Evolutionary conservation across 2,329 filamentous ascomycete species (phyloP).

Genomic region (Paraphaeosphaeria sporulosa): DNA sequence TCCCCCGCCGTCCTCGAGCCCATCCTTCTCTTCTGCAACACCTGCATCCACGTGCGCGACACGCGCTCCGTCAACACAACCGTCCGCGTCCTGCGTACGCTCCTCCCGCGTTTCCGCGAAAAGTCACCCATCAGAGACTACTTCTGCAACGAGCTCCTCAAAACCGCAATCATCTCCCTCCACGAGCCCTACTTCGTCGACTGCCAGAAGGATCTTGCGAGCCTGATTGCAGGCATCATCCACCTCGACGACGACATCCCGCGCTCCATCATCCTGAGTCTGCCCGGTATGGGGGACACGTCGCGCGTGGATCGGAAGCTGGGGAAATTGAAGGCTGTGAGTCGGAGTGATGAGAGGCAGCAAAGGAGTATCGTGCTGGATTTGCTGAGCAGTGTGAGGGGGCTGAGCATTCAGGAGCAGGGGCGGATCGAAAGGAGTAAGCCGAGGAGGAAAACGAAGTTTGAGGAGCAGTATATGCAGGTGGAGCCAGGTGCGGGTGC

Average conservation of each 20-base stretch:
- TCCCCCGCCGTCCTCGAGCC: slow-evolving; percentile 83
- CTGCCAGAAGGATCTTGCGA: slow-evolving; percentile 88
- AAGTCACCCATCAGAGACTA: slow-evolving; percentile 76
- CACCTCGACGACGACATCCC: slow-evolving; percentile 79
- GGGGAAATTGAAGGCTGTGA: slow-evolving; percentile 44
- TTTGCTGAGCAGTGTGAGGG: slow-evolving; percentile 83
- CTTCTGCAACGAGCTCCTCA: slow-evolving; percentile 86
- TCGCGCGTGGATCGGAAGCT: slow-evolving; percentile 68
- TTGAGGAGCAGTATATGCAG: slow-evolving; percentile 52
- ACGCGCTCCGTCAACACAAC: slow-evolving; percentile 87
- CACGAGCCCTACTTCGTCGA: slow-evolving; percentile 98
- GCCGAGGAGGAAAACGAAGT: slow-evolving; percentile 40
- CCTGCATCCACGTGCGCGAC: slow-evolving; percentile 88
- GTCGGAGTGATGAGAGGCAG: slow-evolving; percentile 69
- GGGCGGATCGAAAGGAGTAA: slow-evolving; percentile 71
- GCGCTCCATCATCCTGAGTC: slow-evolving; percentile 74
- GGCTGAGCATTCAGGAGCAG: slow-evolving; percentile 91
- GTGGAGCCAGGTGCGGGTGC: slow-evolving; percentile 48
- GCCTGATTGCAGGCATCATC: slow-evolving; percentile 85
- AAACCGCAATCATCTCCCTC: slow-evolving; percentile 87
- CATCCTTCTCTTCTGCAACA: slow-evolving; percentile 88
- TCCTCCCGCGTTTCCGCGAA: slow-evolving; percentile 78
- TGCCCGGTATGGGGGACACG: slow-evolving; percentile 75
- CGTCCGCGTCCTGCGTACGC: slow-evolving; percentile 82
- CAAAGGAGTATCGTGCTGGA: slow-evolving; percentile 85